Evolutionary conservation across 2,329 filamentous ascomycete genomes (phyloP), one percentile per base, ranked within the genome.

Genomic region (Phaeomoniella chlamydospora): DNA sequence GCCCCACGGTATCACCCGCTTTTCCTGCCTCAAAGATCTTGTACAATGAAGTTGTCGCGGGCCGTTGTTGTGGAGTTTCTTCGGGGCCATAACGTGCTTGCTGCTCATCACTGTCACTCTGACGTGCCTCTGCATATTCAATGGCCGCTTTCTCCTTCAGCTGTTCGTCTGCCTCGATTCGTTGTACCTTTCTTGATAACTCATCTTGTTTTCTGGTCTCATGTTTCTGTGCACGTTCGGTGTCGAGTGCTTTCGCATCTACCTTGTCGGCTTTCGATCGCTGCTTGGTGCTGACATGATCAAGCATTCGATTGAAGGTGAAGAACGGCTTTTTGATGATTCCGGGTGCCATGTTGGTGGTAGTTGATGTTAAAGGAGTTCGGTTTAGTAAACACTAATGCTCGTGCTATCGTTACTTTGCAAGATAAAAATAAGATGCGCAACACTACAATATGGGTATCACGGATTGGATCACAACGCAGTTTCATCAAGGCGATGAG

Each of bases 91-190:
- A 26, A 9, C 22, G 6, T 26, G 22, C 69, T 39, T 71, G 62
- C 44, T 68, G 65, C 40, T 71, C 72, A 41, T 73, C 68, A 33
- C 67, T 64, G 43, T 73, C 69, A 34, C 70, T 67, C 33, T 77
- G 64, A 43, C 75, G 64, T 55, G 88, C 88, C 54, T 96, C 94
- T 59, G 85, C 80, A 45, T 83, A 80, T 53, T 73, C 77, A 38
- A 77, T 75, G 32, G 67, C 67, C 53, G 82, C 78, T 16, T 48
- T 41, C 12, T 41, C 38, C 1, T 36, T 41, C 13, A 42, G 38
- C 3, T 42, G 35, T 18, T 47, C 43, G 5, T 39, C 37, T 6
- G 45, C 46, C 41, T 42, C 41, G 37, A 46, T 41, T 19, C 46
- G 42, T 53, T 82, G 80, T 26, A 46, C 44, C 14, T 39, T 39